phyloP scores from a whole-genome alignment of 1,284 basidiomycete genomes.

The Rhodotorula mucilaginosa region DNA sequence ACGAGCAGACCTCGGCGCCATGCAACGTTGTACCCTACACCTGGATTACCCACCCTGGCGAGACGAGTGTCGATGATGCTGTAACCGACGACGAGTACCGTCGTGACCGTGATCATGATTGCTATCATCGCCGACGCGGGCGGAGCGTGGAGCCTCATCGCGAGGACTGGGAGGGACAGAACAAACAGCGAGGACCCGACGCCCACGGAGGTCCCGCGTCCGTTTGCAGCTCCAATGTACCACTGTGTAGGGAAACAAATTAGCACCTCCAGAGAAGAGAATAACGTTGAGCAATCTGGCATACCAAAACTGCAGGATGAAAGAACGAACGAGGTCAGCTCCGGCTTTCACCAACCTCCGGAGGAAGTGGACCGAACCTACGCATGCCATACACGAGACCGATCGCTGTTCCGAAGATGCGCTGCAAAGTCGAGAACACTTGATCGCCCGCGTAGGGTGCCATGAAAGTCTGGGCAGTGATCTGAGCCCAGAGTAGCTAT shows the following conservation, averaged over 20 bases:
- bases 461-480: conserved; percentile 57
- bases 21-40: conserved; percentile 38
- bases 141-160: conserved; percentile 57
- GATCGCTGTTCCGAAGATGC: conserved; percentile 11
- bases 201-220: conserved; percentile 61
- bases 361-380: neutral
- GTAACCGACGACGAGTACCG: conserved; percentile 40
- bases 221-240: conserved; percentile 59
- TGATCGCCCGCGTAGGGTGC: conserved; percentile 65
- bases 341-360: too few relatives aligned
- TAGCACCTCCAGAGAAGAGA: neutral
- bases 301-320: neutral
- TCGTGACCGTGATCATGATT: conserved; percentile 50
- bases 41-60: conserved; percentile 27
- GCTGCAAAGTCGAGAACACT: conserved; percentile 48
- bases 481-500: conserved; percentile 47
- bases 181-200: conserved; percentile 58
- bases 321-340: neutral
- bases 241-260: conserved; percentile 46
- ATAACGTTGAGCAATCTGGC: neutral
- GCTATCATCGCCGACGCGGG: conserved; percentile 50
- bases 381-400: conserved; percentile 36
- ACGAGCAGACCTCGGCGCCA: conserved; percentile 39
- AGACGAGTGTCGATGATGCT: conserved; percentile 39
- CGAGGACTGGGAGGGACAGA: conserved; percentile 58